Conservation (phyloP, 2,329 filamentous ascomycete species). For the Sarocladiaceae sp. region DNA sequence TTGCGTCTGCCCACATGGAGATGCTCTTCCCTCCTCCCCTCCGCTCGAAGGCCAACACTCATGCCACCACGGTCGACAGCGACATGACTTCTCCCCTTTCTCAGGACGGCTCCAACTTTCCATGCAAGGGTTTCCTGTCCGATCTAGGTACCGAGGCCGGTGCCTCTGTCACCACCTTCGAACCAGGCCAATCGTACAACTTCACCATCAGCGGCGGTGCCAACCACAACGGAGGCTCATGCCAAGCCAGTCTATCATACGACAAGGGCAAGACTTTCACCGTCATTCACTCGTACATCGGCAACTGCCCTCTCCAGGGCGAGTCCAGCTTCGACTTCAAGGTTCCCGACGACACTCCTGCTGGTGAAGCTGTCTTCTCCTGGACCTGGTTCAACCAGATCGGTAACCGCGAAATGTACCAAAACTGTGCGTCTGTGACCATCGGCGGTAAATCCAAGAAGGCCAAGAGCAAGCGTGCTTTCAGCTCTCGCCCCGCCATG, state of each 20-base stretch:
- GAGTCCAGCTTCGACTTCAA: slow-evolving; percentile 56
- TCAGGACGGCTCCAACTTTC: slow-evolving; percentile 57
- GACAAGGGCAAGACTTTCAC: slow-evolving; percentile 64
- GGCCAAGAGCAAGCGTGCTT: slow-evolving; percentile 28
- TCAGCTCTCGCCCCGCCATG: slow-evolving; percentile 56
- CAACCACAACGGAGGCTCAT: slow-evolving; percentile 64
- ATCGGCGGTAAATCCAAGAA: slow-evolving; percentile 38
- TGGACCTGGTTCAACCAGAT: slow-evolving; percentile 76
- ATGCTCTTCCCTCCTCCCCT: slow-evolving; percentile 47
- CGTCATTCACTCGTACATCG: slow-evolving; percentile 55
- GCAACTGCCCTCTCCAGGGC: slow-evolving; percentile 41
- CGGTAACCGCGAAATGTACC: slow-evolving; percentile 80
- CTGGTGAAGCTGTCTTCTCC: slow-evolving; percentile 57
- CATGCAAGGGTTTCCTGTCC: slow-evolving; percentile 63
- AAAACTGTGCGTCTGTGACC: slow-evolving; percentile 71
- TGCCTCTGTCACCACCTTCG: slow-evolving; percentile 52
- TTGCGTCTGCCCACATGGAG: slow-evolving; percentile 50
- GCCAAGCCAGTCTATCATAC: slow-evolving; percentile 69
- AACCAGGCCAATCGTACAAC: slow-evolving; percentile 54
- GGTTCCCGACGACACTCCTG: slow-evolving; percentile 57
- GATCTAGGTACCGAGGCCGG: slow-evolving; percentile 43
- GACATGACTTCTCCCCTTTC: slow-evolving; percentile 63
- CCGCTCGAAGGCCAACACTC: slow-evolving; percentile 45
- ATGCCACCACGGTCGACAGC: slow-evolving; percentile 55
- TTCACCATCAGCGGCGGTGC: slow-evolving; percentile 59